Conservation (phyloP, 192 early-diverging fungal species). For the Linnemannia hyalina region DNA sequence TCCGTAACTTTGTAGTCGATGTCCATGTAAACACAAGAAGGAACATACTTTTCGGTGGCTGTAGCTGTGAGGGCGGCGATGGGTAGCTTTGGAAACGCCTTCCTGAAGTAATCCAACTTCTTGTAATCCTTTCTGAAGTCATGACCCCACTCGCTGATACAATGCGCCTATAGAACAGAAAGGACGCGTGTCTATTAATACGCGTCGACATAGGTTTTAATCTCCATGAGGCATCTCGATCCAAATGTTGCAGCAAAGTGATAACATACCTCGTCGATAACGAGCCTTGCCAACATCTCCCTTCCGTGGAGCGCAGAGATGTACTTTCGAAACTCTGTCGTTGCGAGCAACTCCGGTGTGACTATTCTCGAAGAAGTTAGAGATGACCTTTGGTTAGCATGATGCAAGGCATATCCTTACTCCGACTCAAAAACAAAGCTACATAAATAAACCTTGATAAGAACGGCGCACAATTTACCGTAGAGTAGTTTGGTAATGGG, state of each 20-base stretch:
- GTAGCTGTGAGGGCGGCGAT: slow-evolving; percentile 96
- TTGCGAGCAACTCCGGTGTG: slow-evolving; percentile 87
- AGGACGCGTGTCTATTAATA: neutral
- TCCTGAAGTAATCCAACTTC: slow-evolving; percentile 73
- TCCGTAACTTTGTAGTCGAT: neutral
- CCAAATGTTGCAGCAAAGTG: neutral
- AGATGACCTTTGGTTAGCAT: neutral
- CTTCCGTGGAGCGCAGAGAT: slow-evolving; percentile 69
- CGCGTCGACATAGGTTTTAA: neutral
- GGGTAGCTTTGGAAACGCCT: slow-evolving; percentile 78
- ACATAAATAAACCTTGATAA: neutral
- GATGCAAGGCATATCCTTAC: neutral
- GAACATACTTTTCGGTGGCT: slow-evolving; percentile 78
- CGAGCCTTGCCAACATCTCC: slow-evolving; percentile 81
- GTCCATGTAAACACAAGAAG: neutral
- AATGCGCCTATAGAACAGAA: slow-evolving; percentile 79
- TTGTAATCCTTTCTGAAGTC: slow-evolving; percentile 81
- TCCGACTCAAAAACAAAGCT: neutral
- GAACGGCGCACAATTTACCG: slow-evolving; percentile 4
- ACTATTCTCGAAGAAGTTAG: slow-evolving; percentile 44
- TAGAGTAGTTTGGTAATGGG: slow-evolving; percentile 79
- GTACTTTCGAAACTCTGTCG: slow-evolving; percentile 69
- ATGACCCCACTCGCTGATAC: slow-evolving; percentile 96
- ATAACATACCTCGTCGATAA: slow-evolving; percentile 80
- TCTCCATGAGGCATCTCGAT: neutral